Base-by-base conservation (phyloP, 2,329 filamentous ascomycete species). In the Escovopsis weberi region DNA sequence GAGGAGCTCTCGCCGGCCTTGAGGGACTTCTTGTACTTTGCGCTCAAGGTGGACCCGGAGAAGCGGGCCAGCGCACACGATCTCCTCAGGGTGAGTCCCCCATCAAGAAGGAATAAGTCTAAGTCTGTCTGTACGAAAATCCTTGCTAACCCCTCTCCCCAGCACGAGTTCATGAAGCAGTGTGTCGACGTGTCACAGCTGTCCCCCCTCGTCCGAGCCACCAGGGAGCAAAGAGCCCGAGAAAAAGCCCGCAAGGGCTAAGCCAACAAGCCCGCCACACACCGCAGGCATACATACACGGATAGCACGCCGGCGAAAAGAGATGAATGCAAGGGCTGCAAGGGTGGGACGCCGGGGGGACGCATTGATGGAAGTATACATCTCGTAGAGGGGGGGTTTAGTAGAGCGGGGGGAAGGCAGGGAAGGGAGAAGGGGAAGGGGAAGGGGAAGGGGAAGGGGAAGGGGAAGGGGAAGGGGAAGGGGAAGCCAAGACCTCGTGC, bases 51-150 rank as follows among this genome's bases (percentile, higher is more conserved):
- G 6, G 91, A 96, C 57, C 89, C 91, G 1, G 91, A 96, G 66
- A 94, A 94, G 76, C 74, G 91, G 63, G 88, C 88, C 34, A 94
- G 86, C 57, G 91, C 91, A 33, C 85, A 94, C 63, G 89, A 96
- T 68, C 66, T 98, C 47, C 70, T 98, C 53, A 80, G 85, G 67
- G 91, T 96, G 74, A 67, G 83, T 51, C 15, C 15, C 15, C 15
- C 15, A 15, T 15, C 15, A 15, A 15, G 15, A 15, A 15, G 15
- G 15, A 15, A 15, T 15, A 15, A 15, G 15, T 15, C 15, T 15
- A 15, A 15, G 15, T 15, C 2, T 15, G 15, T 15, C 15, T 15
- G 15, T 15, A 15, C 15, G 15, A 15, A 15, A 15, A 15, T 48
- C 65, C 61, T 58, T 66, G 37, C 32, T 37, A 15, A 15, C 15